phyloP scores from a whole-genome alignment of 2,329 filamentous ascomycete species.

The Gliomastix tumulicola region DNA sequence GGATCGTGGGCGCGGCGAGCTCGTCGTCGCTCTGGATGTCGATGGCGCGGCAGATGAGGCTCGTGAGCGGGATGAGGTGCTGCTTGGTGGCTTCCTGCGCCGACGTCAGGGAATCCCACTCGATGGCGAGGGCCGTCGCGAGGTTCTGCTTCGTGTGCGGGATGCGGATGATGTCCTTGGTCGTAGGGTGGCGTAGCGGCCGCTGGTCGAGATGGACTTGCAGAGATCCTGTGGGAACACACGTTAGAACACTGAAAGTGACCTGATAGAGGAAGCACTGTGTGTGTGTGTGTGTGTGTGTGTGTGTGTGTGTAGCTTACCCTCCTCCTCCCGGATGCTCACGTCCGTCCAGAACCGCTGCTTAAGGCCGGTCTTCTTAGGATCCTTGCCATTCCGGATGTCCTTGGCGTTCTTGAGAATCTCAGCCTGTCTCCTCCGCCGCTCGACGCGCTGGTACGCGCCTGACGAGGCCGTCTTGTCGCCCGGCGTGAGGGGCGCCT shows the following conservation, averaged over 20 bases:
- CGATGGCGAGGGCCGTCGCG: conserved; percentile 77
- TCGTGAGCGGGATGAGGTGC: conserved; percentile 86
- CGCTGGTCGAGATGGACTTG: conserved; percentile 70
- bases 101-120: conserved; percentile 84
- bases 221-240: conserved; percentile 29
- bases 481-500: conserved; percentile 39
- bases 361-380: conserved; percentile 40
- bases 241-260: not conserved
- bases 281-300: not conserved
- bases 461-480: too few relatives aligned
- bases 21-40: conserved; percentile 70
- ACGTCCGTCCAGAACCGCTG: conserved; percentile 90
- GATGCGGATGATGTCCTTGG: conserved; percentile 64
- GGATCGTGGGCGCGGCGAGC: conserved; percentile 39
- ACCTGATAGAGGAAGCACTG: not conserved
- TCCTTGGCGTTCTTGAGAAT: conserved; percentile 45
- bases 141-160: conserved; percentile 73
- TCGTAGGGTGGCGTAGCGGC: conserved; percentile 69
- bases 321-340: conserved; percentile 57
- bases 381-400: conserved; percentile 28
- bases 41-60: conserved; percentile 72
- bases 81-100: conserved; percentile 78
- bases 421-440: conserved; percentile 47
- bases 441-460: conserved; percentile 36
- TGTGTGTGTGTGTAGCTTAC: conserved; percentile 29